phyloP scores from a whole-genome alignment of 108 stramenopile species.

The Cyclotella distinguenda region DNA sequence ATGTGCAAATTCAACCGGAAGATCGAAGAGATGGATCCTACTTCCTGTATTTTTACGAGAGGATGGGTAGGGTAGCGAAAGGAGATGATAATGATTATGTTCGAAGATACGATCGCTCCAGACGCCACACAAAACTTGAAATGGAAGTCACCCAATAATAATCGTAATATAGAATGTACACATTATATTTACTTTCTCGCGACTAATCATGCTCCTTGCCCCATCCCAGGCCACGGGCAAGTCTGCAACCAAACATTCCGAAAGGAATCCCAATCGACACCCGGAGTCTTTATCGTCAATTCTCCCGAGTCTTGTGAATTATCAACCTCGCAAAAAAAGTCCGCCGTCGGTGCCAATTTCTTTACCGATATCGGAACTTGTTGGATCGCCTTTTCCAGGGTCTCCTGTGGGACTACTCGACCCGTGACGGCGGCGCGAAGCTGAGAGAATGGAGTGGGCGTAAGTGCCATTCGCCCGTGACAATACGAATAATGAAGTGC shows the following conservation, averaged over 20 bases:
- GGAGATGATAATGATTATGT: no score
- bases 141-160: no score
- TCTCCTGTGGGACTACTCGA: slow-evolving; percentile 67
- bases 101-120: no score
- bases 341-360: slow-evolving; percentile 60
- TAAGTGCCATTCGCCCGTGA: not conserved
- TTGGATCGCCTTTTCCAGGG: slow-evolving; percentile 64
- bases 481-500: not conserved
- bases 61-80: no score
- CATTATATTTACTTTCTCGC: not conserved
- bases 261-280: slow-evolving; percentile 71
- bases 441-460: slow-evolving; percentile 5
- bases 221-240: slow-evolving; percentile 31
- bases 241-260: slow-evolving; percentile 71
- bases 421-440: slow-evolving; percentile 66
- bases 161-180: not conserved
- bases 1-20: no score
- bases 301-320: slow-evolving; percentile 60
- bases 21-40: no score
- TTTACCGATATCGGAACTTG: slow-evolving; percentile 79
- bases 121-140: no score
- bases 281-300: slow-evolving; percentile 59
- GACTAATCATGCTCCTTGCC: not conserved
- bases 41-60: no score
- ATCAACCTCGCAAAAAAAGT: slow-evolving; percentile 75